These are phyloP conservation scores for Sporothrix pallida DNA, from an alignment of 2,329 filamentous ascomycete species.

Conservation along the genomic window DNA sequence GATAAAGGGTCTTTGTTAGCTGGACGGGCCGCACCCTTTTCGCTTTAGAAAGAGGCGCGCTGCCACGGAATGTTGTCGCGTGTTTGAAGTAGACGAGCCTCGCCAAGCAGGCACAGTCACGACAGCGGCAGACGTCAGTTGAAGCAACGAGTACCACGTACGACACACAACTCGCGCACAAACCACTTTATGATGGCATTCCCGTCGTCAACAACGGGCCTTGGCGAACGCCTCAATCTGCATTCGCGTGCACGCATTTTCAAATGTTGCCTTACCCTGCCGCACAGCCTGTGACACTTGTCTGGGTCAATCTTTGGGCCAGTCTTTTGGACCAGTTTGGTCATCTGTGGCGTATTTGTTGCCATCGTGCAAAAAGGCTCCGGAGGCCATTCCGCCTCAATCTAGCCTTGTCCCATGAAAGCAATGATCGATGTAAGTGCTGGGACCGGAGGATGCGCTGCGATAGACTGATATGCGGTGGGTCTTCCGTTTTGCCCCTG, in stretches of 20 bases:
- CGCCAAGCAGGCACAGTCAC: neutral
- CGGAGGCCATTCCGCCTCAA: neutral
- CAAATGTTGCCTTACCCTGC: slow-evolving; percentile 16
- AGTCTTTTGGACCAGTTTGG: neutral
- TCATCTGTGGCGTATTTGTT: neutral
- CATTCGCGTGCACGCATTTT: neutral
- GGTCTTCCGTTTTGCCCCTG: neutral
- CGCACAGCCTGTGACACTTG: neutral
- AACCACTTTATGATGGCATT: slow-evolving; percentile 2
- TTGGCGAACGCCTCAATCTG: slow-evolving; percentile 7
- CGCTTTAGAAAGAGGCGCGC: neutral
- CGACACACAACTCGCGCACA: neutral
- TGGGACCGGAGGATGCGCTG: neutral
- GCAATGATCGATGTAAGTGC: neutral
- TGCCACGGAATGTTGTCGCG: neutral
- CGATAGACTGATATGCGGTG: neutral
- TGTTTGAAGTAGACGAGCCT: neutral
- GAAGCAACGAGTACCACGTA: neutral
- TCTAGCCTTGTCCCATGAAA: neutral
- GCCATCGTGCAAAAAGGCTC: too few relatives aligned
- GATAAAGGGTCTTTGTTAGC: neutral
- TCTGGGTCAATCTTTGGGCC: neutral
- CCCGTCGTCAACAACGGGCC: neutral
- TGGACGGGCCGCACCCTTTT: neutral
- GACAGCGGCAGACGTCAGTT: neutral